Base-by-base conservation (phyloP, 1,284 basidiomycete genomes). In the Exobasidium rhododendri region DNA sequence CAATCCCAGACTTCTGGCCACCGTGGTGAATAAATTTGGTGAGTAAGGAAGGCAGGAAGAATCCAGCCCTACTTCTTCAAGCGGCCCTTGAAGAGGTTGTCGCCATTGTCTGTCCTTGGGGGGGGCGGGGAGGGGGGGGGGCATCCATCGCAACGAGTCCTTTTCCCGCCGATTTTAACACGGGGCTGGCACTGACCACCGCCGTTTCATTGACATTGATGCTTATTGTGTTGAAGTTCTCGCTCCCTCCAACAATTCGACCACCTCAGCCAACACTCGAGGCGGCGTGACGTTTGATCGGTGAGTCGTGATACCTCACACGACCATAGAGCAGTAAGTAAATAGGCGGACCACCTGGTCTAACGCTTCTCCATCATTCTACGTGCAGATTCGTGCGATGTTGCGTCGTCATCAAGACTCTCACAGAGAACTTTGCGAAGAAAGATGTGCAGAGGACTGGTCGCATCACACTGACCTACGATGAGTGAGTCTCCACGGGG, bases 1-100 rank as follows among this genome's bases (percentile, higher is more conserved):
- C 4, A 67, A 63, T 45, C 74, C 71, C 10, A 57, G 62, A 26
- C 61, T 75, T 53, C 58, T 75, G 13, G 67, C 70, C 53, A 65
- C 71, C 28, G 61, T 75, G 3, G 61, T 61, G n/a, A 59, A 65
- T 29, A 74, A 73, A 63, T 74, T 73, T 60, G 70, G 73, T 75
- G 47, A 70, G 73, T 75, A 26, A n/a, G 26, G 26, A 17, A 50
- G 47, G 28, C 13, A 14, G 4, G 24, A 50, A 47, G 24, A n/a
- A n/a, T 32, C 56, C 52, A 35, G 47, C 45, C 53, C 31, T 51
- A 26, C 10, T 10, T 51, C 49, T 14, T n/a, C n/a, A n/a, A n/a
- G n/a, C n/a, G n/a, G n/a, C n/a, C n/a, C n/a, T n/a, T n/a, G 13
- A 5, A 6, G 7, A 13, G 6, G 22, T 50, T n/a, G 17, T 6